phyloP scores from a whole-genome alignment of 1,284 basidiomycete species.

The Naganishia sp. region DNA sequence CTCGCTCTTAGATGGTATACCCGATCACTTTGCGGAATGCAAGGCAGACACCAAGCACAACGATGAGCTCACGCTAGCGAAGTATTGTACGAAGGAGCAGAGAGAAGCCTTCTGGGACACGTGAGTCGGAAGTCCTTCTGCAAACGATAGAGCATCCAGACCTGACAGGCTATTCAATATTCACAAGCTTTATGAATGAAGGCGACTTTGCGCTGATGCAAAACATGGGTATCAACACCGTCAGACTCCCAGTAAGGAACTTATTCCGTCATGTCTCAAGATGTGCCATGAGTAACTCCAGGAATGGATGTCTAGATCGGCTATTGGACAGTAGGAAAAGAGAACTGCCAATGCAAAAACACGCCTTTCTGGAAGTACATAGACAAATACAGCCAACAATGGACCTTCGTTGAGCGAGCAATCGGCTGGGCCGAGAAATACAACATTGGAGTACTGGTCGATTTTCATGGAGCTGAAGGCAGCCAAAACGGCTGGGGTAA shows the following conservation, averaged over 20 bases:
- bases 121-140: neutral
- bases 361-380: conserved; percentile 29
- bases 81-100: conserved; percentile 51
- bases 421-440: conserved; percentile 68
- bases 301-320: conserved; percentile 39
- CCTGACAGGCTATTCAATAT: neutral
- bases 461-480: conserved; percentile 71
- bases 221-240: conserved; percentile 66
- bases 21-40: conserved; percentile 60
- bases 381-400: conserved; percentile 61
- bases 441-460: conserved; percentile 71
- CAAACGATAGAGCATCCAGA: neutral
- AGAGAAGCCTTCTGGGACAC: conserved; percentile 78
- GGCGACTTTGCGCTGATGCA: conserved; percentile 60
- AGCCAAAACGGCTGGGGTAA: conserved; percentile 40
- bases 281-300: neutral
- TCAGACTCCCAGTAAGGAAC: conserved; percentile 60
- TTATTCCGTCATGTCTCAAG: neutral
- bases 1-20: conserved; percentile 66
- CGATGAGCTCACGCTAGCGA: conserved; percentile 53
- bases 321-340: conserved; percentile 43
- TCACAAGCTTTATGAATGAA: conserved; percentile 61
- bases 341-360: conserved; percentile 27
- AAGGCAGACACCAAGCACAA: conserved; percentile 59
- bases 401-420: conserved; percentile 60